These are phyloP conservation scores for Oemleria cerasiformis DNA, from an alignment of 306 rosid species.

Conservation along the genomic window DNA sequence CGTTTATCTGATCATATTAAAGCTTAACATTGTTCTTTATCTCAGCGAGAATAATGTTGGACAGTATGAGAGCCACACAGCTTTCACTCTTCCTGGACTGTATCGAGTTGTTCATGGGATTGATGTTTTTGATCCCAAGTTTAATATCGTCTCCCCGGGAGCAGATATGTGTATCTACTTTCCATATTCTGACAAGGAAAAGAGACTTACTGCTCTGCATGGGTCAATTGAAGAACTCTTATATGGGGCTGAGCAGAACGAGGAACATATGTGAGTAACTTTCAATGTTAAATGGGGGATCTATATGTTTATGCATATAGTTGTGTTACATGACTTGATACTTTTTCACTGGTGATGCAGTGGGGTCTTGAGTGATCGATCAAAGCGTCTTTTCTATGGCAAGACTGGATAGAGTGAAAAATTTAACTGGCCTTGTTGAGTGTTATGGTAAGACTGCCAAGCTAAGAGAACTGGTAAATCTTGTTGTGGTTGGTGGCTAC, in stretches of 20 bases:
- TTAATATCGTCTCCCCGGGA: conserved; percentile 35
- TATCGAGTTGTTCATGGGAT: conserved; percentile 94
- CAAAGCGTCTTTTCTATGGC: conserved; percentile 27
- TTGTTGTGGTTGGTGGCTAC: conserved; percentile 23
- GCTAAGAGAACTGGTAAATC: conserved; percentile 15
- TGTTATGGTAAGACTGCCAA: conserved; percentile 20
- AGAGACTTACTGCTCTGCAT: conserved; percentile 78
- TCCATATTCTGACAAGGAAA: conserved; percentile 70
- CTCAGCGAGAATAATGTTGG: conserved; percentile 90
- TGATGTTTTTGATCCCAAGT: conserved; percentile 97
- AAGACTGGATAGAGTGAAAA: conserved; percentile 19
- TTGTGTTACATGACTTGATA: background rate
- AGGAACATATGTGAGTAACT: conserved; percentile 65
- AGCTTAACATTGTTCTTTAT: conserved; percentile 19
- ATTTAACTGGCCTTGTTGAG: conserved; percentile 19
- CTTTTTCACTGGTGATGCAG: background rate
- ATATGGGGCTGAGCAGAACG: conserved; percentile 61
- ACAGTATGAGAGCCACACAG: conserved; percentile 90
- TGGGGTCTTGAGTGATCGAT: conserved; percentile 7
- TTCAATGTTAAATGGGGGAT: background rate
- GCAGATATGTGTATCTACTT: conserved; percentile 85
- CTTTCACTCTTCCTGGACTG: conserved; percentile 93
- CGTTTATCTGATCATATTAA: background rate
- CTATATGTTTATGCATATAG: background rate
- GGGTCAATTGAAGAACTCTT: conserved; percentile 68